Conservation (phyloP, 352 stramenopile species). For the Pythium pyrilobum region DNA sequence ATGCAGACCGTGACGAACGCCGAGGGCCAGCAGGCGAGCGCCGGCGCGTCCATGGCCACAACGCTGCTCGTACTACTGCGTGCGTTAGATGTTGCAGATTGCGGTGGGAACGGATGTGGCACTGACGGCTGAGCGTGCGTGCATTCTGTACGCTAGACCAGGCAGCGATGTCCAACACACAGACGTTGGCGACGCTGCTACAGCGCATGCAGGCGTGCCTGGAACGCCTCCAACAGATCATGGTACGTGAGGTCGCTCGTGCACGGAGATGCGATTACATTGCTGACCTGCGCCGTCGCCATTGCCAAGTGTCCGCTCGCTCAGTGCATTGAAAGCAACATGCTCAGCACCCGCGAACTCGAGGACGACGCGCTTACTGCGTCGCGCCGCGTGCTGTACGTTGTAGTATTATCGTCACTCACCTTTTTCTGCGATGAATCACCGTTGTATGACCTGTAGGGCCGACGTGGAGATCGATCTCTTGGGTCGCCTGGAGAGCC, state of each 20-base stretch:
- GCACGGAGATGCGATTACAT: neutral
- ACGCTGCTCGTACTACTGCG: conserved; percentile 27
- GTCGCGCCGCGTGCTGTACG: conserved; percentile 4
- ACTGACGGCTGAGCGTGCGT: neutral
- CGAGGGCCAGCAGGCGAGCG: neutral
- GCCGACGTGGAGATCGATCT: conserved; percentile 8
- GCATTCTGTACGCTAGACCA: neutral
- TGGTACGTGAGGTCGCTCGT: conserved; percentile 3
- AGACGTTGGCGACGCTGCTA: neutral
- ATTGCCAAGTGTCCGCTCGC: conserved; percentile 22
- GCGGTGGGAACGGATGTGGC: neutral
- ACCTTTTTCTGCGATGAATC: neutral
- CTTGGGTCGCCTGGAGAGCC: neutral
- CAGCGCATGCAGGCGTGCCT: conserved; percentile 16
- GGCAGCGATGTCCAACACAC: neutral
- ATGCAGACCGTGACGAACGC: neutral
- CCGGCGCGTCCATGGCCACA: conserved; percentile 14
- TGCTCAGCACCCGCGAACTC: neutral
- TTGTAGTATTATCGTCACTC: neutral
- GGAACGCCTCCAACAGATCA: conserved; percentile 17
- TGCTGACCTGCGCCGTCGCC: neutral
- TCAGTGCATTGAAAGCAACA: conserved; percentile 22
- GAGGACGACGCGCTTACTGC: neutral
- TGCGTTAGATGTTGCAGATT: conserved; percentile 2
- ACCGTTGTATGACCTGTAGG: neutral